Conservation (phyloP, 2,329 filamentous ascomycete species). For the Fusarium foetens region DNA sequence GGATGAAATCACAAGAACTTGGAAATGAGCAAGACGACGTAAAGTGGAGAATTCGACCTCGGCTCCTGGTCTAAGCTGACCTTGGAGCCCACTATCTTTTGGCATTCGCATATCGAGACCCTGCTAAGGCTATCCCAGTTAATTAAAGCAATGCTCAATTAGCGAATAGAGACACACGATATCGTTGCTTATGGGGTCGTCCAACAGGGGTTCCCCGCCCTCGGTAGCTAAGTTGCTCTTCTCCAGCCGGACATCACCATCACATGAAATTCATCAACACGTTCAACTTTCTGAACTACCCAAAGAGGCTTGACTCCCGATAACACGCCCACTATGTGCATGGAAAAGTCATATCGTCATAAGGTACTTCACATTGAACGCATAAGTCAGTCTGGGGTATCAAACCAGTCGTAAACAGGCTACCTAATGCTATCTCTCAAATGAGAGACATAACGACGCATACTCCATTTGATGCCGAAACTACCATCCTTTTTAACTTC, state of each 20-base stretch:
- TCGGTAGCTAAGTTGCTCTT: slow-evolving; percentile 3
- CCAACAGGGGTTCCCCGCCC: slow-evolving; percentile 37
- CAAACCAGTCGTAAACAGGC: slow-evolving; percentile 35
- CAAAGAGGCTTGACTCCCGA: neutral
- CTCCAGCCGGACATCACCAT: slow-evolving; percentile 16
- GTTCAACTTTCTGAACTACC: neutral
- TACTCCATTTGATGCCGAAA: slow-evolving; percentile 33
- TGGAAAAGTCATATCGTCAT: neutral
- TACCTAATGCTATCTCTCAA: slow-evolving; percentile 28
- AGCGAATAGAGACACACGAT: slow-evolving; percentile 12
- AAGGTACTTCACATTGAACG: neutral
- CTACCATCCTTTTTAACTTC: slow-evolving; percentile 25
- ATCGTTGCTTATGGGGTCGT: neutral
- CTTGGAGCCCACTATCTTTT: slow-evolving; percentile 2
- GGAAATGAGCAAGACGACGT: slow-evolving; percentile 36
- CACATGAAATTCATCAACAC: slow-evolving; percentile 18
- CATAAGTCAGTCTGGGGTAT: slow-evolving; percentile 21
- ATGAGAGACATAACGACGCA: slow-evolving; percentile 9
- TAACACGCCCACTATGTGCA: neutral
- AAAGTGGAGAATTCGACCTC: slow-evolving; percentile 36
- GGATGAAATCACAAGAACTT: slow-evolving; percentile 38
- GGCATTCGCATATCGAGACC: slow-evolving; percentile 19
- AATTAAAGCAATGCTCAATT: slow-evolving; percentile 28
- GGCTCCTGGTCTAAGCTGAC: slow-evolving; percentile 21
- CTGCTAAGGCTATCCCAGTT: slow-evolving; percentile 27